Conservation (phyloP, 148 eudicot genomes). For the Amaranthus cruentus region DNA sequence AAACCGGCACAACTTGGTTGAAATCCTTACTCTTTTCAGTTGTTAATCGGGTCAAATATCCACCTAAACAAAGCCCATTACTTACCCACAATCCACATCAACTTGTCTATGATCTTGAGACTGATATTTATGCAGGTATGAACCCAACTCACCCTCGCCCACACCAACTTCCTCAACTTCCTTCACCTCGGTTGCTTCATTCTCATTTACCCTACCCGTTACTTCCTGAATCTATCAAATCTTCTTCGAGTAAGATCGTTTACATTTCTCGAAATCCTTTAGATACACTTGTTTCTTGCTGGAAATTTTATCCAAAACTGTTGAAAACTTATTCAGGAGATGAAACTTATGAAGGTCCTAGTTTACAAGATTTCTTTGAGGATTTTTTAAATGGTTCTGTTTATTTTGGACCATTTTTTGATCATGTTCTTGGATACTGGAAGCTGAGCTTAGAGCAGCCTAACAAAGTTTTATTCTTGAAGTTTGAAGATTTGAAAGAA, state of each 20-base stretch:
- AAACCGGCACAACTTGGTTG: slow-evolving; percentile 25
- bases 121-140: background rate
- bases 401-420: background rate
- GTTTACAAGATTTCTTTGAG: background rate
- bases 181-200: slow-evolving; percentile 6
- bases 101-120: slow-evolving; percentile 14
- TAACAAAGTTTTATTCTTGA: background rate
- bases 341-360: no score
- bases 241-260: background rate
- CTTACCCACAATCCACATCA: slow-evolving; percentile 15
- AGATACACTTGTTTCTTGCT: background rate
- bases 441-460: background rate
- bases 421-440: background rate
- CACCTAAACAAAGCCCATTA: background rate
- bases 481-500: background rate
- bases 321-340: no score
- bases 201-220: slow-evolving; percentile 5
- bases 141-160: background rate
- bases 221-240: background rate
- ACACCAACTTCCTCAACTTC: background rate
- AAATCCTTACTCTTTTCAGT: slow-evolving; percentile 10
- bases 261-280: background rate
- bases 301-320: background rate
- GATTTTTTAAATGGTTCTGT: background rate
- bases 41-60: background rate